Evolutionary conservation across 1,284 basidiomycete genomes (phyloP).

Genomic region (Violaceomyces palustris): DNA sequence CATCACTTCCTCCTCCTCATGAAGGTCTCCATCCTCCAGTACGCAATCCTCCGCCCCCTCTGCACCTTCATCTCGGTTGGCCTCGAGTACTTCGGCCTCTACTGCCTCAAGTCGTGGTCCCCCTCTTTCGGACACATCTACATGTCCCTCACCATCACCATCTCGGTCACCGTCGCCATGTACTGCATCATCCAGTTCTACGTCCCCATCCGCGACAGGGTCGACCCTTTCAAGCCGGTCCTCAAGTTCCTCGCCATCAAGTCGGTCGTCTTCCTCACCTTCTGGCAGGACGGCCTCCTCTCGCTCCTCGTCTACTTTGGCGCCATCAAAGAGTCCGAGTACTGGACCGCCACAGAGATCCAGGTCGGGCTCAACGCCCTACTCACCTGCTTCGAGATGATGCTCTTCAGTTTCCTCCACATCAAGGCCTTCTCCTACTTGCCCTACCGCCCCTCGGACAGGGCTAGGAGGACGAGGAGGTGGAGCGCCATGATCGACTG

Average conservation of each 20-base stretch:
- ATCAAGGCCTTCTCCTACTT: constrained; percentile 70
- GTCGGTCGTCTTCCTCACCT: constrained; percentile 71
- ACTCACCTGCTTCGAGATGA: constrained; percentile 68
- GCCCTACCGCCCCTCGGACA: constrained; percentile 57
- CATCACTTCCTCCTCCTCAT: constrained; percentile 69
- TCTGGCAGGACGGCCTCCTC: constrained; percentile 69
- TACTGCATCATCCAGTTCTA: constrained; percentile 75
- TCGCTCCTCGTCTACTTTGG: constrained; percentile 62
- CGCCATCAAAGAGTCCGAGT: constrained; percentile 63
- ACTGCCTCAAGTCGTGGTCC: constrained; percentile 69
- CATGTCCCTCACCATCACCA: constrained; percentile 62
- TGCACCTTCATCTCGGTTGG: constrained; percentile 65
- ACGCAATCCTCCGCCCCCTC: constrained; percentile 66
- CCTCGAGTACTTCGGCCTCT: constrained; percentile 64
- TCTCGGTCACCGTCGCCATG: constrained; percentile 72
- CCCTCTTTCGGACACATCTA: constrained; percentile 63
- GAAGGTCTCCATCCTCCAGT: constrained; percentile 74
- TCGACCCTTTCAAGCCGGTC: constrained; percentile 64
- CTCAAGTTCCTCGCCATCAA: constrained; percentile 66
- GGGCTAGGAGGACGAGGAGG: constrained; percentile 12
- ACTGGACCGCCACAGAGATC: constrained; percentile 66
- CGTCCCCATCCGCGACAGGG: constrained; percentile 60
- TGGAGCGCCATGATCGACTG: constrained; percentile 27
- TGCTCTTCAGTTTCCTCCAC: constrained; percentile 63
- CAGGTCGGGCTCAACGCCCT: constrained; percentile 68